Conservation (phyloP, 2,329 filamentous ascomycete genomes). For the Pseudomassariella vexata region DNA sequence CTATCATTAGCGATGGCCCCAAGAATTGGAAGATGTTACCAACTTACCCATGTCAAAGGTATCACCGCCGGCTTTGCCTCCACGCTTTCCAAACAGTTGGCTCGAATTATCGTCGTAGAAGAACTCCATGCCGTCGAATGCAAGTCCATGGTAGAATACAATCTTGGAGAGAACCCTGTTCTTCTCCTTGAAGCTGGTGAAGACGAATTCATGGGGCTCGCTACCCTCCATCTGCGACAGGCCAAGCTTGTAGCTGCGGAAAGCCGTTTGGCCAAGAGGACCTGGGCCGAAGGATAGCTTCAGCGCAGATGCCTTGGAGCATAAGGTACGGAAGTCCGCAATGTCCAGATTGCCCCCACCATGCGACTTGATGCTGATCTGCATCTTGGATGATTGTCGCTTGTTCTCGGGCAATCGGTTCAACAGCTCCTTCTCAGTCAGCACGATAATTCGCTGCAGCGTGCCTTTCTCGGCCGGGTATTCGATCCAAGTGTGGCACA, state of each 20-base stretch:
- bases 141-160: slow-evolving; percentile 69
- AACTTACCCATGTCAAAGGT: slow-evolving; percentile 71
- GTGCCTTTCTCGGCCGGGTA: slow-evolving; percentile 59
- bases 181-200: slow-evolving; percentile 61
- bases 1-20: slow-evolving; percentile 13
- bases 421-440: slow-evolving; percentile 72
- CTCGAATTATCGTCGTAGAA: slow-evolving; percentile 80
- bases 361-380: slow-evolving; percentile 69
- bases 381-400: slow-evolving; percentile 65
- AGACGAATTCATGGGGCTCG: slow-evolving; percentile 65
- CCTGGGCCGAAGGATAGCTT: slow-evolving; percentile 64
- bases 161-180: slow-evolving; percentile 72
- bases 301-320: slow-evolving; percentile 65
- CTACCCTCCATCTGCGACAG: slow-evolving; percentile 65
- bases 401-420: slow-evolving; percentile 65
- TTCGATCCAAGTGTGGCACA: slow-evolving; percentile 78
- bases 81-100: slow-evolving; percentile 80
- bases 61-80: slow-evolving; percentile 63
- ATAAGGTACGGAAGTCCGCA: slow-evolving; percentile 67
- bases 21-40: slow-evolving; percentile 1
- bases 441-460: slow-evolving; percentile 64
- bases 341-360: slow-evolving; percentile 70
- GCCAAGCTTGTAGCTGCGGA: slow-evolving; percentile 69
- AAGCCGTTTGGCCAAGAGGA: slow-evolving; percentile 53
- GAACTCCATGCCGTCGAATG: slow-evolving; percentile 85